Evolutionary conservation across 2,329 filamentous ascomycete species (phyloP), one percentile per base, ranked within the genome.

Genomic region (Ceratocystis lukuohia): DNA sequence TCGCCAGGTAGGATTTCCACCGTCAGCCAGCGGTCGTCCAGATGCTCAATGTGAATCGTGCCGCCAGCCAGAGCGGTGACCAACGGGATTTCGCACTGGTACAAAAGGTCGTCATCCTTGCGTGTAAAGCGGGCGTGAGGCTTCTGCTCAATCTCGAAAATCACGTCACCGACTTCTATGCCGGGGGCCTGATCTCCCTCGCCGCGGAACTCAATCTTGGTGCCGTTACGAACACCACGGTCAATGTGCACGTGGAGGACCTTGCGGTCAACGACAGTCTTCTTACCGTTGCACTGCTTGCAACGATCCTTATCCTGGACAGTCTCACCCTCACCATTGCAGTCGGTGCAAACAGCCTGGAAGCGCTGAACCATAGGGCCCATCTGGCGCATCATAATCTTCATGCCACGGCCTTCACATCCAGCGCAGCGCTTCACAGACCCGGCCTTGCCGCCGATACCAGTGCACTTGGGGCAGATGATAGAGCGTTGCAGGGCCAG

Each of bases 351-450:
- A 72, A 96, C 92, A 37, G 93, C 97, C 82, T 99, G 94, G 86
- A 99, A 99, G 67, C 94, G 90, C 80, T 99, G 95, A 72, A 99
- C 97, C 94, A 99, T 99, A 68, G 94, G 94, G 64, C 94, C 94
- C 92, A 99, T 97, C 79, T 99, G 94, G 75, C 95, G 89, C 94
- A 99, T 96, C 93, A 99, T 97, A 50, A 90, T 96, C 88, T 97
- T 97, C 89, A 96, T 96, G 77, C 94, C 94, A 70, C 88, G 85
- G 71, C 94, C 94, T 73, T 96, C 91, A 77, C 94, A 99, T 74
- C 91, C 89, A 50, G 84, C 75, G 78, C 94, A 99, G 73, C 88
- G 89, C 80, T 92, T 93, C 70, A 97, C 93, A n/a, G 94, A 90
- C 70, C 94, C 94, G 70, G 97, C 93, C 81, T 99, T 99, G 71